Percentiles rank a stretch among this genome's conserved stretches.
Evolutionary conservation across 208 protist genomes (phyloP).

Genomic region (Trichomonas tenax): DNA sequence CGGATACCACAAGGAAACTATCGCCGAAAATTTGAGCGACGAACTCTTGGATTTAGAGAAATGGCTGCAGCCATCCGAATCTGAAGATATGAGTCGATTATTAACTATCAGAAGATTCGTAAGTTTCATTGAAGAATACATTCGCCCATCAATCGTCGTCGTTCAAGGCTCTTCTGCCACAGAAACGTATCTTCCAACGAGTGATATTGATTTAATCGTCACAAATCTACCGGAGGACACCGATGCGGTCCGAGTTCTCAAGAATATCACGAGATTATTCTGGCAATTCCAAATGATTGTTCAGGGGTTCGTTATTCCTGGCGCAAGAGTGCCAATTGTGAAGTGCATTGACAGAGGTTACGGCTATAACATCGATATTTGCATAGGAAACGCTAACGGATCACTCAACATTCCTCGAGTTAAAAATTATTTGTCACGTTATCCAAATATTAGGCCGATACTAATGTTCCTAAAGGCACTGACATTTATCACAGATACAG

Average conservation of each 20-base stretch:
- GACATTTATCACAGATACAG: not conserved
- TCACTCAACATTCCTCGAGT: not conserved
- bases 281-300: not conserved
- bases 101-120: not conserved
- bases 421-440: not conserved
- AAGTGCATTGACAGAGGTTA: not conserved
- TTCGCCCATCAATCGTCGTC: not conserved
- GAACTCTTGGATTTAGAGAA: not conserved
- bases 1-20: not conserved
- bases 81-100: not conserved
- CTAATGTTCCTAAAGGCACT: not conserved
- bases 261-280: not conserved
- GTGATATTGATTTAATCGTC: not conserved
- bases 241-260: not conserved
- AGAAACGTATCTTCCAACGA: not conserved
- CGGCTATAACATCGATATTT: not conserved
- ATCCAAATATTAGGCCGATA: not conserved
- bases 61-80: not conserved
- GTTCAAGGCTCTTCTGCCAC: not conserved
- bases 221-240: not conserved
- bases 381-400: not conserved
- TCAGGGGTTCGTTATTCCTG: not conserved
- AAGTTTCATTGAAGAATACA: not conserved
- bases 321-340: not conserved
- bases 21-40: not conserved